Conservation (phyloP, 352 stramenopile species). For the Phytophthora palmivora region DNA sequence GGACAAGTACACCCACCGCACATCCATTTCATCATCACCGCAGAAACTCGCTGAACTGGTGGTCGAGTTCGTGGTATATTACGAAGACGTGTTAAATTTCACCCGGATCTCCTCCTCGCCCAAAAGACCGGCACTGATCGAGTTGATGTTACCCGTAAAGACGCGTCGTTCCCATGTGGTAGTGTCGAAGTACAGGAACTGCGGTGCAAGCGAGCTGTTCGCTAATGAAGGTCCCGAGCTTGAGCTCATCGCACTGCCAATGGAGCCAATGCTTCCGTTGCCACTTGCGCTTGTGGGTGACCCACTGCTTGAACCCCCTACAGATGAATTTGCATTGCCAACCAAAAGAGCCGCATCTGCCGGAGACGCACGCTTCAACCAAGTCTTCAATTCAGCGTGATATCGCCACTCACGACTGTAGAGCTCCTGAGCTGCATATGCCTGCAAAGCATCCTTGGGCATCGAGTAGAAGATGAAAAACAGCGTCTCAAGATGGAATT, state of each 20-base stretch:
- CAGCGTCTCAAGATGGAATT: slow-evolving; percentile 98
- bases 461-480: slow-evolving; percentile 99
- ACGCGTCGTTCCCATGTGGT: slow-evolving; percentile 94
- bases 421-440: slow-evolving; percentile 89
- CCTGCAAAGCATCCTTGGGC: slow-evolving; percentile 97
- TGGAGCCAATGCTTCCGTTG: slow-evolving; percentile 67
- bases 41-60: slow-evolving; percentile 23
- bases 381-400: slow-evolving; percentile 97
- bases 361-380: slow-evolving; percentile 92
- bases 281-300: slow-evolving; percentile 30
- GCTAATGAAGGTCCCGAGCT: slow-evolving; percentile 38
- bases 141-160: slow-evolving; percentile 92
- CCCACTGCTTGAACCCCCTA: slow-evolving; percentile 34
- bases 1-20: slow-evolving; percentile 3
- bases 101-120: slow-evolving; percentile 95
- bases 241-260: slow-evolving; percentile 61
- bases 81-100: slow-evolving; percentile 91
- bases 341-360: slow-evolving; percentile 68
- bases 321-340: slow-evolving; percentile 39
- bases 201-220: slow-evolving; percentile 54
- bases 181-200: slow-evolving; percentile 97
- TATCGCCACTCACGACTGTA: slow-evolving; percentile 97
- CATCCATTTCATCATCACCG: slow-evolving; percentile 20
- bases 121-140: slow-evolving; percentile 89
- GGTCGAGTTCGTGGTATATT: slow-evolving; percentile 54